Evolutionary conservation across 2,329 filamentous ascomycete species (phyloP).

Genomic region (Aureobasidium sp.): DNA sequence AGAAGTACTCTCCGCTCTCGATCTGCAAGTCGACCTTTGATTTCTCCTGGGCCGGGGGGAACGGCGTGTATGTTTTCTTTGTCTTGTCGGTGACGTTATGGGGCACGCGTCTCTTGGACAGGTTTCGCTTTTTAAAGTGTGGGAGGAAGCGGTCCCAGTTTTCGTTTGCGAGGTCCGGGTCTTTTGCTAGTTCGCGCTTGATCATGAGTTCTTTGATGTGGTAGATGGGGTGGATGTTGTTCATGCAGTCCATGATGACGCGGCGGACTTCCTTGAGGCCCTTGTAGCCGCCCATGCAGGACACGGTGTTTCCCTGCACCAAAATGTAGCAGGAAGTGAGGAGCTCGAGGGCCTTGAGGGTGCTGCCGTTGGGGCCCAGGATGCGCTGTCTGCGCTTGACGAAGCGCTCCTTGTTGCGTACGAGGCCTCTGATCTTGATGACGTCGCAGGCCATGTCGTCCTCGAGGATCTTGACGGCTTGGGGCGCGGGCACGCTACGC

Average conservation of each 20-base stretch:
- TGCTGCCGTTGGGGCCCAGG: slow-evolving; percentile 81
- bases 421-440: slow-evolving; percentile 86
- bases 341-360: slow-evolving; percentile 86
- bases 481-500: slow-evolving; percentile 81
- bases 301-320: slow-evolving; percentile 93
- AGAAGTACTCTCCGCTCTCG: slow-evolving; percentile 93
- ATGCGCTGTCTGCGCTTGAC: slow-evolving; percentile 91
- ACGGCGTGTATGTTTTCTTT: slow-evolving; percentile 93
- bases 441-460: slow-evolving; percentile 89
- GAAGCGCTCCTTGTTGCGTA: slow-evolving; percentile 90
- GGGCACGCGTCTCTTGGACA: slow-evolving; percentile 75
- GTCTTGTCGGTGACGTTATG: slow-evolving; percentile 83
- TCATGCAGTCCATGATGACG: slow-evolving; percentile 92
- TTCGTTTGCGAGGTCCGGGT: slow-evolving; percentile 75
- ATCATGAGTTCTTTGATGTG: slow-evolving; percentile 96
- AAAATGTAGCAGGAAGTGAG: slow-evolving; percentile 87
- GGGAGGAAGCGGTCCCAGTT: slow-evolving; percentile 95
- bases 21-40: slow-evolving; percentile 98
- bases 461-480: slow-evolving; percentile 88
- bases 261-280: slow-evolving; percentile 85
- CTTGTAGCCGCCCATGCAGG: slow-evolving; percentile 85
- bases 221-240: slow-evolving; percentile 81
- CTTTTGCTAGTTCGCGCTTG: slow-evolving; percentile 82
- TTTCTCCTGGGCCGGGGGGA: slow-evolving; percentile 94
- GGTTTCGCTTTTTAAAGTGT: slow-evolving; percentile 89